These are phyloP conservation scores for Pichia sp. DNA, from an alignment of 1,139 yeast species.

Conservation along the genomic window DNA sequence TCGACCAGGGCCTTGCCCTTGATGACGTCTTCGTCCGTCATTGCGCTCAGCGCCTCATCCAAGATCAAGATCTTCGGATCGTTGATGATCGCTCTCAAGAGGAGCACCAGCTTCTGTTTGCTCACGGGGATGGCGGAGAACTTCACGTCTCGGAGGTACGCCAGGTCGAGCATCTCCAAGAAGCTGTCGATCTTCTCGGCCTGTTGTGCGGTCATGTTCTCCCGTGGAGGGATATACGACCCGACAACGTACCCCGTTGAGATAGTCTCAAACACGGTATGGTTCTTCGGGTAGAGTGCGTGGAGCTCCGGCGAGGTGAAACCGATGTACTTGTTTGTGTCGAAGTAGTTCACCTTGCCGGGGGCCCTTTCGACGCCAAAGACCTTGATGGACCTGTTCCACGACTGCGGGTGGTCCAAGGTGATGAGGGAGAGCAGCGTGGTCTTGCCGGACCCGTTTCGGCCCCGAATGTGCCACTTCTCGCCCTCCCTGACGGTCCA, in stretches of 20 bases:
- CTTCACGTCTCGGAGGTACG: constrained; percentile 33
- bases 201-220: constrained; percentile 36
- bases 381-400: constrained; percentile 68
- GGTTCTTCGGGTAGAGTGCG: constrained; percentile 62
- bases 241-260: constrained; percentile 76
- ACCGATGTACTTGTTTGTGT: constrained; percentile 75
- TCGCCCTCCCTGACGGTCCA: constrained; percentile 73
- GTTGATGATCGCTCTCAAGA: constrained; percentile 71
- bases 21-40: constrained; percentile 65
- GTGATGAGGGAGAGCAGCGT: constrained; percentile 79
- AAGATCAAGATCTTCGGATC: constrained; percentile 72
- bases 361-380: constrained; percentile 66
- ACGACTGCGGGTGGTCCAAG: constrained; percentile 95
- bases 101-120: constrained; percentile 73
- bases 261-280: constrained; percentile 55
- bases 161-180: constrained; percentile 35
- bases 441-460: constrained; percentile 91
- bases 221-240: constrained; percentile 42
- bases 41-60: constrained; percentile 92
- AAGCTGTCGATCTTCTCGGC: constrained; percentile 33
- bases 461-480: constrained; percentile 85
- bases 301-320: constrained; percentile 91
- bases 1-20: constrained; percentile 65
- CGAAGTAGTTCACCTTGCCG: constrained; percentile 74
- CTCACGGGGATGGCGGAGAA: constrained; percentile 60